Evolutionary conservation across 2,329 filamentous ascomycete species (phyloP), one percentile per base, ranked within the genome.

Genomic region (Apiospora pterosperma): DNA sequence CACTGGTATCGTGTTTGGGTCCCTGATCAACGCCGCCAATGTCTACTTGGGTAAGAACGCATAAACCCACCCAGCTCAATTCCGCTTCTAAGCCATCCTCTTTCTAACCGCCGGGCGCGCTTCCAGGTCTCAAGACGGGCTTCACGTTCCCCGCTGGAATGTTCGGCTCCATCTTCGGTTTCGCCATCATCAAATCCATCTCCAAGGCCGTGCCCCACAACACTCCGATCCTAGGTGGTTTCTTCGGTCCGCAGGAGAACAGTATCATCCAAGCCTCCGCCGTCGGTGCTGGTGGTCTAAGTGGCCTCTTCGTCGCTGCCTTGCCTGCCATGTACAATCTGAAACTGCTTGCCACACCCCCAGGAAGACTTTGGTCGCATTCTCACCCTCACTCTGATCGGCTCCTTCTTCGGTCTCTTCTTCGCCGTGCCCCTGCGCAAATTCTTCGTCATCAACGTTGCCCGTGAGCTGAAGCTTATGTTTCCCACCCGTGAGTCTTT

Each of bases 361-460:
- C 31, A 62, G n/a, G 34, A 80, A 7, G 86, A 88, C 68, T 87
- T 87, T 68, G 78, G 79, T 63, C 80, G 83, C 34, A 82, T 88
- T 60, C 77, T 88, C 60, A 82, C 83, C 34, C 78, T 88, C 66
- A 88, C 85, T 2, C 77, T 85, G 60, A 82, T 87, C 48, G 84
- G 84, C 65, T 84, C 82, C 12, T 86, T 87, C 75, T 88, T 88
- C 72, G 86, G 86, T 3, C 81, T 88, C 68, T 85, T 86, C 72
- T 85, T 86, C 67, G 82, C 83, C 60, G 85, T 84, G 0, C 85
- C 85, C 4, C 79, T 87, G 14, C 84, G 87, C 65, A 87, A 87
- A 71, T 89, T 89, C 78, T 89, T 88, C 78, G 83, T 89, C 73
- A 83, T 88, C 73, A 85, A 87, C 65, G 84, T 88, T 5, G 85